These are phyloP conservation scores for Lumnitzera racemosa DNA, from an alignment of 345 rosid species.

Conservation along the genomic window DNA sequence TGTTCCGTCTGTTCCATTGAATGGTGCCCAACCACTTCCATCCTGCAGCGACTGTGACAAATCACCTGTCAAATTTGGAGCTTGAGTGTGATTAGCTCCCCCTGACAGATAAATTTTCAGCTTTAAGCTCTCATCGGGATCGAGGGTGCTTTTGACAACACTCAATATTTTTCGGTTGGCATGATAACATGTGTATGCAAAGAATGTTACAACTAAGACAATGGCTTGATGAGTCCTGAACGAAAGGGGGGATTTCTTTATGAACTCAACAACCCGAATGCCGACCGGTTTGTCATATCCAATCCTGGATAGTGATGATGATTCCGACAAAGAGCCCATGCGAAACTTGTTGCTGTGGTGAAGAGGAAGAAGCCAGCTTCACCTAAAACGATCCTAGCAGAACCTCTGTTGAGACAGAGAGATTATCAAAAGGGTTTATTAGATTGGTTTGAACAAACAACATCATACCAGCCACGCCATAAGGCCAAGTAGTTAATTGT, in stretches of 20 bases:
- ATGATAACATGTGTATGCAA: slow-evolving; percentile 75
- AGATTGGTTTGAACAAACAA: no score
- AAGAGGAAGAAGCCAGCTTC: not conserved
- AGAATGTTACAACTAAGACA: slow-evolving; percentile 72
- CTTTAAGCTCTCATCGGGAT: slow-evolving; percentile 23
- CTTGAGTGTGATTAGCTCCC: no score
- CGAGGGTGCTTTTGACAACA: slow-evolving; percentile 86
- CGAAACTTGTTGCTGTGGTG: slow-evolving; percentile 2
- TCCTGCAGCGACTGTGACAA: slow-evolving; percentile 3
- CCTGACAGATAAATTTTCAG: no score
- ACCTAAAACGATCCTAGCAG: no score
- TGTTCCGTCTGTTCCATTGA: slow-evolving; percentile 60
- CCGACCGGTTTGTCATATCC: slow-evolving; percentile 46
- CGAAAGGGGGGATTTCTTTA: slow-evolving; percentile 46
- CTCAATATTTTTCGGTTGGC: slow-evolving; percentile 78
- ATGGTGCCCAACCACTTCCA: slow-evolving; percentile 87
- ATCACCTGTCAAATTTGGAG: no score
- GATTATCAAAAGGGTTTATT: no score
- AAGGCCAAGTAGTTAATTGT: no score
- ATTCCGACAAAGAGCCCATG: slow-evolving; percentile 48
- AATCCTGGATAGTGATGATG: slow-evolving; percentile 6
- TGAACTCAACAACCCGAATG: slow-evolving; percentile 47
- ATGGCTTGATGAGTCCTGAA: slow-evolving; percentile 54
- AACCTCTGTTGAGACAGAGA: no score
- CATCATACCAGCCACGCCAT: no score